Evolutionary conservation across 2,329 filamentous ascomycete species (phyloP), one percentile per base, ranked within the genome.

Genomic region (Zelopaecilomyces penicillatus): DNA sequence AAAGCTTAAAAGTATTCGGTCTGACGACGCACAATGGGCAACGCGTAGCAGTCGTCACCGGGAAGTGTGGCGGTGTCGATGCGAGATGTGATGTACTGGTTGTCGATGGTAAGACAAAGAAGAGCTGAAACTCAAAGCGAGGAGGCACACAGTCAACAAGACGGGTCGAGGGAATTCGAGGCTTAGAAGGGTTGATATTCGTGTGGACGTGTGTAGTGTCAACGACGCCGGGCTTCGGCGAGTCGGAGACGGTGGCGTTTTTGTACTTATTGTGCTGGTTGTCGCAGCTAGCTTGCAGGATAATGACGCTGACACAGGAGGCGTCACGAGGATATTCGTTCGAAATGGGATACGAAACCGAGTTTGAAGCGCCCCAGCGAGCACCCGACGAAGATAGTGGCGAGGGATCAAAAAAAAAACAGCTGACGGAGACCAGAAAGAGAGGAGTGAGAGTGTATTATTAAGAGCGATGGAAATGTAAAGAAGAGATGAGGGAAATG

Each of bases 201-300:
- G 19, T 19, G 19, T 19, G 19, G 19, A 19, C 19, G 19, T 19
- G 19, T n/a, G 43, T 39, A 43, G 43, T 45, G 46, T 39, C 46
- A 45, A 48, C 35, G 33, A 37, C 12, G 31, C 46, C 46, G 43
- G 44, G 37, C 29, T 36, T 45, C 39, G 39, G 39, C 39, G 35
- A 31, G 26, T 37, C 27, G 41, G 41, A 29, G 42, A 11, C 28
- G 40, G 44, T 48, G 43, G 45, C 45, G 45, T 39, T 36, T 35
- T 26, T 29, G 8, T 47, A 38, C 19, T 19, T 19, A 19, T 19
- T 19, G 19, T 19, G 19, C 19, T 19, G 19, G 19, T 19, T 19
- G 19, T 19, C 19, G 19, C 19, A 19, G 19, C 19, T 19, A 19
- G 19, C 19, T 30, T 30, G 9, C 11, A 31, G 29, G 38, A 5